Base-by-base conservation (phyloP, 257 asterid species). In the Hygrophila difformis region DNA sequence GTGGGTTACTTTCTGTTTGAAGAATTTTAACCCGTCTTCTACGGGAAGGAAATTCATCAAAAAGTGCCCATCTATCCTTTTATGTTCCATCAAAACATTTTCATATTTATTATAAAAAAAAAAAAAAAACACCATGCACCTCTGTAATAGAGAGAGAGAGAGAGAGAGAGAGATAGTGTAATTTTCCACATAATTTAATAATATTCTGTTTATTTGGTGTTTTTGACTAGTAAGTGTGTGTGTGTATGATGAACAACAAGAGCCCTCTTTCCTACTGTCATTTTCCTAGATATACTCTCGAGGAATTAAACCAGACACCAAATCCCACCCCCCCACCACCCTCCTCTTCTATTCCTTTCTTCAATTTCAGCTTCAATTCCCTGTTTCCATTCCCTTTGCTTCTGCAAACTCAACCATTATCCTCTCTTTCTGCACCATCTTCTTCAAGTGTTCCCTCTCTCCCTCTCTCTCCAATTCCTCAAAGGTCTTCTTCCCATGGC, bases 1-100 rank as follows among this genome's bases (percentile, higher is more conserved):
- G 57, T 42, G 56, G 56, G 57, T 59, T 72, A 66, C 77, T 77
- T 63, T 75, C 78, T 69, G 78, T 60, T 67, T 65, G 64, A 54
- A 54, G 66, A 73, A 60, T 64, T 67, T 78, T 78, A 78, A 74
- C 97, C 93, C 93, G 95, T 24, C 36, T 14, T 47, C 16, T 17
- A 23, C 52, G 52, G 52, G 52, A 19, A 14, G 10, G 12, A 9
- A 33, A 33, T 33, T 9, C 8, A 26, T 26, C 31, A 33, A 33
- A 33, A 47, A 47, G 18, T 2, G 35, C 9, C 16, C 12, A 47
- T 23, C 7, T 15, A 45, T 45, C 33, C 22, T 20, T 45, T 20
- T 21, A 45, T 45, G 14, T 17, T 18, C 23, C 28, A 42, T 3
- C 18, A 5, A n/a, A n/a, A n/a, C n/a, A 8, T 16, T 18, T 8